Base-by-base conservation (phyloP, 2,329 filamentous ascomycete genomes). In the Eutypella sp. region DNA sequence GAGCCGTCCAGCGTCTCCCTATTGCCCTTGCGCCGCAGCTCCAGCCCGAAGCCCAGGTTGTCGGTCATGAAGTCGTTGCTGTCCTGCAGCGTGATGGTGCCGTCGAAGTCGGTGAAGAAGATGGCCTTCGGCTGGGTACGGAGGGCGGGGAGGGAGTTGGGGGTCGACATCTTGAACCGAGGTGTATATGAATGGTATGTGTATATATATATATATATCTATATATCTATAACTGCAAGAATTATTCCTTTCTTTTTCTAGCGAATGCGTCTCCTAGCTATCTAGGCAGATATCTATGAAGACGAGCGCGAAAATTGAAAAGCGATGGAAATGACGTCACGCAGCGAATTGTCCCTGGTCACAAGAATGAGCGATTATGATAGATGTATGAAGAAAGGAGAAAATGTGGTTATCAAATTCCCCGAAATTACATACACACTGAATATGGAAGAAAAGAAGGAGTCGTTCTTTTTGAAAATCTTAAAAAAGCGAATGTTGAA, bases 91-190 rank as follows among this genome's bases (percentile, higher is more conserved):
- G 92, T 96, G 65, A 96, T 92, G 44, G 91, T 97, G 61, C 93
- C 93, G 69, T 99, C 93, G 65, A 97, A 97, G 72, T 99, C 93
- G 57, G 91, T 96, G 75, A 97, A 97, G 79, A 99, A 96, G 74
- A 99, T 91, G 74, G 89, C 87, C 70, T 89, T 87, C 42, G 91
- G 91, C 65, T 86, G 82, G 47, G 75, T 82, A 59, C 73, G 73
- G 65, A 84, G 70, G 38, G 81, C 81, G 46, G 80, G 79, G 22
- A 80, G 76, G 40, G 58, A 63, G 37, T 59, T 50, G 22, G 62
- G 51, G 45, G 71, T 71, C 44, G 69, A 70, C 72, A 76, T 75
- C 43, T 47, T 68, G 60, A 31, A 10, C 2, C 10, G 8, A 23
- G 10, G 6, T 4, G 7, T 15, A n/a, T 16, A n/a, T 4, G 22